phyloP scores from a whole-genome alignment of 768 basidiomycete species.

The Auricularia auricula-judae region DNA sequence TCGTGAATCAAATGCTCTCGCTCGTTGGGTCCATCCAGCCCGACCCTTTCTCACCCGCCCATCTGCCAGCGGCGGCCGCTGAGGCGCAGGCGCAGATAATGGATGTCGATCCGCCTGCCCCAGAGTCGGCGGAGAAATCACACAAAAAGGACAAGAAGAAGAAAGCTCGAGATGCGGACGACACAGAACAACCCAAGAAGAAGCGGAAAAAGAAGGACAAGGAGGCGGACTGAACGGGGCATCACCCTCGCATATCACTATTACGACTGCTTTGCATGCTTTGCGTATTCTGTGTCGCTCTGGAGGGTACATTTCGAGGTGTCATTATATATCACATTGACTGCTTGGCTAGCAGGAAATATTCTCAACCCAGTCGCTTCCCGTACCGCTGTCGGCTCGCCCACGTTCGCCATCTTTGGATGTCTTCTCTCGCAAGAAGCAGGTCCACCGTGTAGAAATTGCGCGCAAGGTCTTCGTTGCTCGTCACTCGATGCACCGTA shows the following conservation, averaged over 20 bases:
- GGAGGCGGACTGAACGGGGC: neutral
- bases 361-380: neutral
- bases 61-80: slow-evolving; percentile 24
- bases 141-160: slow-evolving; percentile 19
- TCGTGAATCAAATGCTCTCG: slow-evolving; percentile 91
- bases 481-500: slow-evolving; percentile 38
- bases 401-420: slow-evolving; percentile 45
- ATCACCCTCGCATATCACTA: neutral
- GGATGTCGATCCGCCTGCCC: slow-evolving; percentile 9
- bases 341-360: neutral
- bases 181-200: slow-evolving; percentile 13
- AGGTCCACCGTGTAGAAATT: slow-evolving; percentile 39
- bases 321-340: no score
- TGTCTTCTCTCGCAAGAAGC: slow-evolving; percentile 40
- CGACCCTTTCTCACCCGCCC: slow-evolving; percentile 61
- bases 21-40: slow-evolving; percentile 72
- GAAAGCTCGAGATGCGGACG: slow-evolving; percentile 14
- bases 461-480: slow-evolving; percentile 39
- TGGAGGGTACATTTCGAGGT: no score
- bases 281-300: neutral
- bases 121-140: slow-evolving; percentile 13
- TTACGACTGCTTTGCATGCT: neutral
- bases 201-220: slow-evolving; percentile 17
- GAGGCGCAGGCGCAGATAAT: slow-evolving; percentile 16
- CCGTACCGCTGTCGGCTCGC: slow-evolving; percentile 31